Conservation (phyloP, 2,329 filamentous ascomycete genomes). For the Sordariomycetes sp. region DNA sequence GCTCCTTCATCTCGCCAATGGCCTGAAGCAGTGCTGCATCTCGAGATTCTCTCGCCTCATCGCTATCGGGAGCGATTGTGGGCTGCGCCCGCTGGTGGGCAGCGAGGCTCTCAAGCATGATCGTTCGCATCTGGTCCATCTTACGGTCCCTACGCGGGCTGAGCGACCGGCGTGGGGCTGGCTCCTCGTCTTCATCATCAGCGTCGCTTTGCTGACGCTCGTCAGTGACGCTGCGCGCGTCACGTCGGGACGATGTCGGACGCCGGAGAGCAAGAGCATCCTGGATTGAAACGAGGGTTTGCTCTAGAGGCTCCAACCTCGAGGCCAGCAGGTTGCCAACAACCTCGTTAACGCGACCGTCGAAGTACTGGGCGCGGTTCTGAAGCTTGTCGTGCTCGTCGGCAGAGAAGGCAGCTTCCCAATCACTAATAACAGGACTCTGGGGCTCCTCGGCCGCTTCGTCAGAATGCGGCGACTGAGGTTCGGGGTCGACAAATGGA, state of each 20-base stretch:
- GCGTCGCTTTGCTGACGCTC: slow-evolving; percentile 77
- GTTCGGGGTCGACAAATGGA: slow-evolving; percentile 47
- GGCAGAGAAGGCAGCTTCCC: slow-evolving; percentile 79
- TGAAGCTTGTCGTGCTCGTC: slow-evolving; percentile 78
- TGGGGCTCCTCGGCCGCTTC: slow-evolving; percentile 29
- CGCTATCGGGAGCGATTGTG: slow-evolving; percentile 14
- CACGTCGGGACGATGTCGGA: slow-evolving; percentile 47
- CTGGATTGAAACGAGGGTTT: slow-evolving; percentile 68
- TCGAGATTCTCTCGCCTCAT: slow-evolving; percentile 22
- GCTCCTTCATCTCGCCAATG: slow-evolving; percentile 52
- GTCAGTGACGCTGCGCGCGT: slow-evolving; percentile 58
- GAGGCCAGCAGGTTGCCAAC: slow-evolving; percentile 70
- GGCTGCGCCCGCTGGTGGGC: slow-evolving; percentile 37
- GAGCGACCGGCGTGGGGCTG: slow-evolving; percentile 53
- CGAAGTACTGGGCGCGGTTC: slow-evolving; percentile 78
- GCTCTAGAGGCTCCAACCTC: slow-evolving; percentile 72
- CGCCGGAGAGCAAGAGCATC: slow-evolving; percentile 52
- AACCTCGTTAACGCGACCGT: slow-evolving; percentile 79
- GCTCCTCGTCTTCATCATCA: slow-evolving; percentile 84
- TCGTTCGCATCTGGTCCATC: slow-evolving; percentile 70
- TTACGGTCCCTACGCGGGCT: slow-evolving; percentile 74
- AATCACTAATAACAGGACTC: slow-evolving; percentile 71
- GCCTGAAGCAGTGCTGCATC: slow-evolving; percentile 51
- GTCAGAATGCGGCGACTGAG: slow-evolving; percentile 41
- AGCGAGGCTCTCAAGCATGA: slow-evolving; percentile 65